Percentiles rank a stretch among this genome's conserved stretches.
Conservation (phyloP, 306 rosid genomes). For the Begonia loranthoides region DNA sequence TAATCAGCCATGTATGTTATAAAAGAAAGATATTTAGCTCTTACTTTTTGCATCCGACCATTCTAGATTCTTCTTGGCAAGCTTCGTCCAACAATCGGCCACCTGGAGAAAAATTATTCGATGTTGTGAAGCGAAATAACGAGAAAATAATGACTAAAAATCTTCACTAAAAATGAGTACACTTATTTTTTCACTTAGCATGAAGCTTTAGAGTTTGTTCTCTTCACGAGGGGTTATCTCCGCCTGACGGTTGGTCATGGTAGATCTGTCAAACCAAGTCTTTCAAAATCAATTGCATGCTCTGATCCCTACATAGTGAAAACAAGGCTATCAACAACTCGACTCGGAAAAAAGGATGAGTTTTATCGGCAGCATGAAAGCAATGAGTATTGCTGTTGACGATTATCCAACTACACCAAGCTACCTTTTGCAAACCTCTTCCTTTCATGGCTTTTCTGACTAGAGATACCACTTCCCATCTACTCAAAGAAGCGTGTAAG, state of each 20-base stretch:
- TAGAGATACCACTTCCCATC: constrained; percentile 62
- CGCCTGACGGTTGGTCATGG: no score
- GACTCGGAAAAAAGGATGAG: constrained; percentile 50
- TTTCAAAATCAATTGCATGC: no score
- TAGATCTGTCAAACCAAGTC: no score
- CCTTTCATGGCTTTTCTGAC: constrained; percentile 60
- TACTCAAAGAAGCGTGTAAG: constrained; percentile 42
- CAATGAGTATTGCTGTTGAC: constrained; percentile 36
- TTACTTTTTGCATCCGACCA: no score
- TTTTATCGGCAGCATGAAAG: constrained; percentile 61
- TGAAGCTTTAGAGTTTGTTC: constrained; percentile 63
- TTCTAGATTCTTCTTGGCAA: no score
- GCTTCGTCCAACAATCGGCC: no score
- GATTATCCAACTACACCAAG: constrained; percentile 81
- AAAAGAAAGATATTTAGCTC: no score
- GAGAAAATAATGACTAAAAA: no score
- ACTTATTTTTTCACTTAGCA: constrained; percentile 94
- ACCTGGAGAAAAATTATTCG: no score
- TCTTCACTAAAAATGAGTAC: background rate
- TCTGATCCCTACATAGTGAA: constrained; percentile 32
- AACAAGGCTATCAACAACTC: constrained; percentile 38
- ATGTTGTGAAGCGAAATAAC: no score
- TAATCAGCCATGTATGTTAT: no score
- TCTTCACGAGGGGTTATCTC: constrained; percentile 85
- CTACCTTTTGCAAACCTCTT: constrained; percentile 54